Base-by-base conservation (phyloP, 164 flowering plant species). In the Euptelea pleiosperma region DNA sequence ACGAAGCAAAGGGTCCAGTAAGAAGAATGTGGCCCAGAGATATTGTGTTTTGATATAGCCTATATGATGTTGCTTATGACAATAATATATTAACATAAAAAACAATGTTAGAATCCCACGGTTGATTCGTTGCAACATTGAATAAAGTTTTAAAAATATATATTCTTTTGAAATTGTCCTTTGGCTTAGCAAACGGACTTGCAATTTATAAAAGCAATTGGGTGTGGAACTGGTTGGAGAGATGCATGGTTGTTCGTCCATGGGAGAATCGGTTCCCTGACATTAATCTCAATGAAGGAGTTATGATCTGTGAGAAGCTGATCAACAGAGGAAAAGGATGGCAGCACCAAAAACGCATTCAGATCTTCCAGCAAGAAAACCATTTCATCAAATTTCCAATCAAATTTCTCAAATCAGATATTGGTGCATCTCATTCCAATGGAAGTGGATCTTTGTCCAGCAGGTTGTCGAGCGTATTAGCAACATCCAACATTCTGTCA, bases 221-320 rank as follows among this genome's bases (percentile, higher is more conserved):
- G 99, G 96, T 96, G 14, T 94, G 99, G 99, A 94, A 89, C 72
- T 94, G 99, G 99, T 76, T 94, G 79, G 99, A 94, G 76, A 80
- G 97, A 67, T 94, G 99, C 97, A 91, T 91, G 99, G 96, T 95
- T 55, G 97, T 90, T 40, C 95, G 97, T 41, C 99, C 97, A 22
- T 94, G 97, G 97, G 99, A 94, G 62, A 91, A 91, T 49, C 86
- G 97, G 19, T 85, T 91, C 50, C 81, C 89, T 28, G 96, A 94
- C 59, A 81, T 72, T 29, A 85, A 81, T 67, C 74, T 80, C 21
- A 75, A 70, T 70, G 96, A 91, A 74, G 96, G 96, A 35, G 89
- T 79, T 42, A 78, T 59, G 70, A 42, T 82, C 52, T 55, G 14
- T 22, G 92, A 79, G 51, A 70, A 76, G n/a, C 62, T 86, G 57